Evolutionary conservation across 1,284 basidiomycete genomes (phyloP), one percentile per base, ranked within the genome.

Genomic region (Pisolithus thermaeus): DNA sequence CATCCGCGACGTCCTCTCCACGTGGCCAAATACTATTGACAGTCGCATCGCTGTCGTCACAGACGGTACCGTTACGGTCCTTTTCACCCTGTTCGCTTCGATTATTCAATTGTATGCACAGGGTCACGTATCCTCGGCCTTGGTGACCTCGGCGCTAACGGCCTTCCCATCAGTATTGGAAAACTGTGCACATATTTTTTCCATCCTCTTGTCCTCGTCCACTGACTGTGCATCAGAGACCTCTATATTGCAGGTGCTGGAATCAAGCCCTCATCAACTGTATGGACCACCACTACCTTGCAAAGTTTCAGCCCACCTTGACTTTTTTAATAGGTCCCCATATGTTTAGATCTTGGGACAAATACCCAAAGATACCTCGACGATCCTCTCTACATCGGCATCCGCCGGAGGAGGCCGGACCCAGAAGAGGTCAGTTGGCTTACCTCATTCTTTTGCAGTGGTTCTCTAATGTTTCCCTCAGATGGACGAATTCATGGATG

Each of bases 361-460:
- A 88, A 92, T 70, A 91, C 82, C 49, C 73, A 84, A 58, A 77
- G 76, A 54, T 81, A 83, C 61, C 74, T 90, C 44, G 75, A 84
- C 42, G 90, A 92, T 64, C 89, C 90, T 32, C 75, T 92, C 4
- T 93, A 93, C 71, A 78, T 93, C 53, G 91, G 90, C 56, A 75
- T 87, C 7, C 75, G 78, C 52, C 75, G 78, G 50, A 76, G 73
- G 54, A 76, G 83, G 38, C 82, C 87, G 30, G 70, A 72, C 9
- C 66, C 70, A 2, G 66, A 74, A 41, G 77, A 79, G 66, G 80
- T 74, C 45, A 40, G 49, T 52, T 28, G 14, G 12, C 20, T 41
- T 36, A 43, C 11, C 11, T 3, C 11, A 8, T 35, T 7, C 22
- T 25, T 5, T 32, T 27, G 11, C 5, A 42, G 18, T 18, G 7